Conservation (phyloP, 108 stramenopile species). For the Epithemia pelagica region DNA sequence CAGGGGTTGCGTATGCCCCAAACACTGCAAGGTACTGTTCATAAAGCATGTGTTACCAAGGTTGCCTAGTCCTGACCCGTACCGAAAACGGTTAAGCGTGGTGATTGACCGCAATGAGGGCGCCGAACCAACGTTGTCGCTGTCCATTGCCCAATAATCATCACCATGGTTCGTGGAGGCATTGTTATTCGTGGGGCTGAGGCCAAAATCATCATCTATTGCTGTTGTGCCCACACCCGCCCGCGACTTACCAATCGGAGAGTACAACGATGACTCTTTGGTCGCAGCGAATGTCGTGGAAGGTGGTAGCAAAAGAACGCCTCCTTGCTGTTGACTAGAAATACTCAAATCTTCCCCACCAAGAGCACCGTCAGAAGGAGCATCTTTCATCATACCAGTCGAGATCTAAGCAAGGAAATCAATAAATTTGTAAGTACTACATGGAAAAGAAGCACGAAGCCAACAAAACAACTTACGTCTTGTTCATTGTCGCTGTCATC, state of each 20-base stretch:
- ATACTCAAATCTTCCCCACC: no score
- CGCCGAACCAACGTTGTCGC: neutral
- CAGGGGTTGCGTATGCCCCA: slow-evolving; percentile 69
- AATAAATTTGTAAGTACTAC: no score
- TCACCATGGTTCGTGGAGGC: neutral
- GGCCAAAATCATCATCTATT: neutral
- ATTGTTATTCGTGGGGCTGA: neutral
- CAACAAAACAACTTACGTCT: neutral
- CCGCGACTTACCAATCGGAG: neutral
- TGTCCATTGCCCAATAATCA: slow-evolving; percentile 4
- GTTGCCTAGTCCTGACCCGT: slow-evolving; percentile 76
- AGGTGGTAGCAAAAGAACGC: neutral
- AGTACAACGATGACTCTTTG: neutral
- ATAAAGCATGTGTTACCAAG: slow-evolving; percentile 97
- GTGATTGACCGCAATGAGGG: neutral
- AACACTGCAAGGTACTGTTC: slow-evolving; percentile 84
- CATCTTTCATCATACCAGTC: neutral
- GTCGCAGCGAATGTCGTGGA: neutral
- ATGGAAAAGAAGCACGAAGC: neutral
- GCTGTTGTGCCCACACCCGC: neutral
- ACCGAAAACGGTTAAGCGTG: slow-evolving; percentile 25
- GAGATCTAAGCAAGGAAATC: no score
- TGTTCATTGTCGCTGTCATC: neutral
- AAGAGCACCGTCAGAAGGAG: no score
- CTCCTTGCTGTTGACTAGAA: no score